Evolutionary conservation across 805 yeast species (phyloP).

Genomic region (Saturnispora halmiae): DNA sequence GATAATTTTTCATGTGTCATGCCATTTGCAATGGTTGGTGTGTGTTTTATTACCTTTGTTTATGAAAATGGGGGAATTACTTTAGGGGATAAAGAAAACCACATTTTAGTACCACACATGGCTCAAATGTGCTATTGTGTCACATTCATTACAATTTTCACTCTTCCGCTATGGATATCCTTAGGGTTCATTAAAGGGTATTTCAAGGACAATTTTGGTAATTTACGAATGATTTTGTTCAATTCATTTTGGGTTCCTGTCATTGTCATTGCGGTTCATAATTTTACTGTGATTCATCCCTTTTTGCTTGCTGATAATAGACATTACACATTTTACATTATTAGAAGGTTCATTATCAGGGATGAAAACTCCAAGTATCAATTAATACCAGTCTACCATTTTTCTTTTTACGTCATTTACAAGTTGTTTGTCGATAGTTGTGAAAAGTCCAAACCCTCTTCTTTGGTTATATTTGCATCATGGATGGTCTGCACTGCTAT

Average conservation of each 20-base stretch:
- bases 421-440: slow-evolving; percentile 15
- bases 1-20: slow-evolving; percentile 25
- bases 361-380: slow-evolving; percentile 38
- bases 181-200: slow-evolving; percentile 34
- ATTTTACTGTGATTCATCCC: slow-evolving; percentile 75
- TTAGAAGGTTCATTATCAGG: slow-evolving; percentile 52
- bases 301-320: slow-evolving; percentile 90
- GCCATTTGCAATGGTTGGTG: slow-evolving; percentile 48
- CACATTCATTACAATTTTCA: slow-evolving; percentile 51
- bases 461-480: slow-evolving; percentile 37
- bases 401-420: slow-evolving; percentile 27
- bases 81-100: slow-evolving; percentile 87
- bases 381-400: slow-evolving; percentile 65
- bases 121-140: slow-evolving; percentile 78
- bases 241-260: slow-evolving; percentile 19
- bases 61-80: slow-evolving; percentile 73
- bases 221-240: slow-evolving; percentile 14
- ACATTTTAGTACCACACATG: slow-evolving; percentile 57
- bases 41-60: slow-evolving; percentile 48
- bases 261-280: slow-evolving; percentile 41
- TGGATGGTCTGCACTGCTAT: slow-evolving; percentile 43
- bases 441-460: slow-evolving; percentile 13
- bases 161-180: slow-evolving; percentile 68
- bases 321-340: slow-evolving; percentile 84
- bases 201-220: slow-evolving; percentile 24